phyloP scores from a whole-genome alignment of 345 rosid species.

The Pistacia vera region DNA sequence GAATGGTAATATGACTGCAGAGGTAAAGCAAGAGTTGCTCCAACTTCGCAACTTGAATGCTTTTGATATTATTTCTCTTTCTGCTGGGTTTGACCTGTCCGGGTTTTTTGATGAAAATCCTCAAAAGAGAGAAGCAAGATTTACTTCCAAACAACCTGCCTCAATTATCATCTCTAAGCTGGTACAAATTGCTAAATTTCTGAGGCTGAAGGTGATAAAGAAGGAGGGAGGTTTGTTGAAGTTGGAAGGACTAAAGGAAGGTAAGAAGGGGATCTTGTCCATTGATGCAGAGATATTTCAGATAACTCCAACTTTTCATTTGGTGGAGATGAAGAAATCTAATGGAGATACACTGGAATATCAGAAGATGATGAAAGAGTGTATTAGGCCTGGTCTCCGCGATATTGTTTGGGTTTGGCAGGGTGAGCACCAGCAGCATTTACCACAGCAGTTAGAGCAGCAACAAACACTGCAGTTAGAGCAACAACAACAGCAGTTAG shows the following conservation, averaged over 20 bases:
- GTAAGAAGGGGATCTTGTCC: conserved; percentile 65
- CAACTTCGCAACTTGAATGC: conserved; percentile 58
- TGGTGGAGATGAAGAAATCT: conserved; percentile 79
- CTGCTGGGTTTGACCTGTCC: conserved; percentile 78
- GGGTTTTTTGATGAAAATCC: conserved; percentile 58
- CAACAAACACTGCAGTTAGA: conserved; percentile 18
- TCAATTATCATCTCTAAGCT: conserved; percentile 70
- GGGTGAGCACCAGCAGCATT: conserved; percentile 50
- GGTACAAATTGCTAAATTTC: conserved; percentile 52
- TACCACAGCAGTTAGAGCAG: conserved; percentile 18
- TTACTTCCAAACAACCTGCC: conserved; percentile 72
- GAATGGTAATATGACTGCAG: conserved; percentile 28
- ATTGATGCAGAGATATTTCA: conserved; percentile 81
- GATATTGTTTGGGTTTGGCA: conserved; percentile 93
- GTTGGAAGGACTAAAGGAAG: conserved; percentile 64
- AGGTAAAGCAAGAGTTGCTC: conserved; percentile 38
- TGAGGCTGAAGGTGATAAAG: conserved; percentile 65
- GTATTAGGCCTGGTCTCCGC: conserved; percentile 63
- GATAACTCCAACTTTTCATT: conserved; percentile 63
- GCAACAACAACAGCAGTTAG: conserved; percentile 19
- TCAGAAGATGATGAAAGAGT: conserved; percentile 60
- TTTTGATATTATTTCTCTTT: conserved; percentile 70
- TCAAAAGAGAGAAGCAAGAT: conserved; percentile 57
- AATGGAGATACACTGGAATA: conserved; percentile 79
- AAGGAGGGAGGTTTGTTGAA: conserved; percentile 69